Evolutionary conservation across 306 rosid species (phyloP).

Genomic region (Macrotyloma uniflorum): DNA sequence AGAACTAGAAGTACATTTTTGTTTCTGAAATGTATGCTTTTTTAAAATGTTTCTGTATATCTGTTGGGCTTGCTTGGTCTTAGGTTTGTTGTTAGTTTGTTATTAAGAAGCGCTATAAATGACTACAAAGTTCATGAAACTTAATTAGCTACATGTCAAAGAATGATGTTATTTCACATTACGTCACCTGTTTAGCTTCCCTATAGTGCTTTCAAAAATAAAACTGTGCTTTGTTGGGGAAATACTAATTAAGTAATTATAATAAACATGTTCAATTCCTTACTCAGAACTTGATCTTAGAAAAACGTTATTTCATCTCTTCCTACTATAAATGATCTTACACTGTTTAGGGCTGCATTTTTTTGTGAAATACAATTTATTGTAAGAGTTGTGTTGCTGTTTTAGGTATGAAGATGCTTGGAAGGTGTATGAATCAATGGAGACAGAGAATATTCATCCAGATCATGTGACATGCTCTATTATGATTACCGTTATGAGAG

Average conservation of each 20-base stretch:
- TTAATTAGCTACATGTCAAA: constrained; percentile 10
- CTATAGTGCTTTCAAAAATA: constrained; percentile 14
- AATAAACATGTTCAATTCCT: background rate
- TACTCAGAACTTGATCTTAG: background rate
- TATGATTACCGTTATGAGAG: constrained; percentile 69
- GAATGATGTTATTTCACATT: constrained; percentile 21
- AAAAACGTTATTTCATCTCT: background rate
- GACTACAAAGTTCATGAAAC: background rate
- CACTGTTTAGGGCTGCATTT: background rate
- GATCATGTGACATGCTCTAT: constrained; percentile 90
- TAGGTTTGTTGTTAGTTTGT: constrained; percentile 3
- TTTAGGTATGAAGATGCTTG: constrained; percentile 80
- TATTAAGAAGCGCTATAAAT: constrained; percentile 4
- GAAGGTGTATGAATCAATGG: constrained; percentile 75
- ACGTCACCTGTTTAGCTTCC: background rate
- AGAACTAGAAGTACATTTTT: background rate
- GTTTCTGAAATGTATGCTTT: background rate
- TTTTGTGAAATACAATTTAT: background rate
- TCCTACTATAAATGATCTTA: background rate
- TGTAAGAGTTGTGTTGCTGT: constrained; percentile 30
- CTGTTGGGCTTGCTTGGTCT: background rate
- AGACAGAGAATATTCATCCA: constrained; percentile 61
- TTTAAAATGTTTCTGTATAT: background rate
- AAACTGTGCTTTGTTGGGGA: background rate
- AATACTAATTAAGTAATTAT: background rate